Evolutionary conservation across 441 rosid genomes (phyloP).

Genomic region (Capsella rubella): DNA sequence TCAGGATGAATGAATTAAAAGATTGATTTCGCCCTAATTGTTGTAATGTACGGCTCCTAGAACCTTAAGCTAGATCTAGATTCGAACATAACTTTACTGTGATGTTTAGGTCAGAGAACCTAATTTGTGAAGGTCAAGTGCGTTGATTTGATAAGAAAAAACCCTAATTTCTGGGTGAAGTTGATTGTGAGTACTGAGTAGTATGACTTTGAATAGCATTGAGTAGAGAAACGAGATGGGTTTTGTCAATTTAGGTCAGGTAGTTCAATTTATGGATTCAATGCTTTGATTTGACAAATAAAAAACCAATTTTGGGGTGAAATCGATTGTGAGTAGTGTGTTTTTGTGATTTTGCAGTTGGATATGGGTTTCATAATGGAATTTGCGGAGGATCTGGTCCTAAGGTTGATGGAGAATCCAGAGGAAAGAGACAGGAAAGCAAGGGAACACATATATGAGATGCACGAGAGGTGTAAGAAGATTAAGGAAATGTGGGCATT

Average conservation of each 20-base stretch:
- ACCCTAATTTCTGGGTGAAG: conserved; percentile 20
- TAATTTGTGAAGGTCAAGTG: neutral
- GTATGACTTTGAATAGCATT: neutral
- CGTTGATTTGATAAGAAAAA: neutral
- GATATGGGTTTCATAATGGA: conserved; percentile 91
- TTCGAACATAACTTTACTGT: neutral
- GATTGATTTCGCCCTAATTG: neutral
- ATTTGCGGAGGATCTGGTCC: conserved; percentile 80
- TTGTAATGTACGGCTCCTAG: neutral
- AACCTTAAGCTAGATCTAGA: conserved; percentile 35
- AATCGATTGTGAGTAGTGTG: neutral
- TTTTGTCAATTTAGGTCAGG: neutral
- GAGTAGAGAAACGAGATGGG: neutral
- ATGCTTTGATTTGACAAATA: neutral
- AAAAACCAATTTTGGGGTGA: neutral
- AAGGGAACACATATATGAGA: conserved; percentile 72
- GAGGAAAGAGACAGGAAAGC: conserved; percentile 84
- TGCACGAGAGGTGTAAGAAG: conserved; percentile 76
- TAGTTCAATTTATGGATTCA: neutral
- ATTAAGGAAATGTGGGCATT: conserved; percentile 97
- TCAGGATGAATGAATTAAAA: neutral
- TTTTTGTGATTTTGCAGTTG: neutral
- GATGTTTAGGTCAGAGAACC: neutral
- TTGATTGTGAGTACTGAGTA: neutral
- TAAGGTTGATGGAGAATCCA: conserved; percentile 95